phyloP scores from a whole-genome alignment of 768 basidiomycete genomes.

The Neoboletus brunneissimus region DNA sequence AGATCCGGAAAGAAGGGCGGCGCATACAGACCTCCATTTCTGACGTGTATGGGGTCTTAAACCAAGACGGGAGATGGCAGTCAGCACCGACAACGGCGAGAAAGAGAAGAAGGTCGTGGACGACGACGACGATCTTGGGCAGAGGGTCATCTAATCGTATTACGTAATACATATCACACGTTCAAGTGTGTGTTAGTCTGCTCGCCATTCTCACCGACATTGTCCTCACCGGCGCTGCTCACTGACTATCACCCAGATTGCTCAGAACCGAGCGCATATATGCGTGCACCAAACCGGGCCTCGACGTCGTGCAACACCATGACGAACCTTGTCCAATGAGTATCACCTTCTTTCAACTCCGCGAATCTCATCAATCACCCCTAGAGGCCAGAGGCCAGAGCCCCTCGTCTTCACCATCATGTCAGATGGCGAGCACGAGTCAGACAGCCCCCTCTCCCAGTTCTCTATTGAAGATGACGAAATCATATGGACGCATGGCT shows the following conservation, averaged over 20 bases:
- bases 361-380: conserved; percentile 9
- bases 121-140: conserved; percentile 31
- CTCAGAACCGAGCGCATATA: not conserved
- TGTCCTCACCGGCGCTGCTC: not conserved
- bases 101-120: conserved; percentile 11
- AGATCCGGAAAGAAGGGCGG: not conserved
- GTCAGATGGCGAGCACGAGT: conserved; percentile 9
- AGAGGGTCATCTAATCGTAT: conserved; percentile 38
- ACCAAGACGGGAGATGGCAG: not conserved
- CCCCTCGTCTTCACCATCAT: not conserved
- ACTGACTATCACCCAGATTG: not conserved
- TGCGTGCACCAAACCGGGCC: not conserved
- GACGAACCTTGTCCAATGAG: conserved; percentile 12
- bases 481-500: conserved; percentile 15
- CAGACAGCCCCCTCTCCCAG: conserved; percentile 12
- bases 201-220: not conserved
- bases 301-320: conserved; percentile 3
- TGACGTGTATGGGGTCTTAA: conserved; percentile 15
- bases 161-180: conserved; percentile 31
- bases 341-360: conserved; percentile 11
- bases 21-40: conserved; percentile 38
- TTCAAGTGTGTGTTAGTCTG: not conserved
- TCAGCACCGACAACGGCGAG: conserved; percentile 12
- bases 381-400: not conserved
- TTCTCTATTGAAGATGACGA: conserved; percentile 25